Conservation (phyloP, 306 rosid genomes). For the Styphnolobium japonicum region DNA sequence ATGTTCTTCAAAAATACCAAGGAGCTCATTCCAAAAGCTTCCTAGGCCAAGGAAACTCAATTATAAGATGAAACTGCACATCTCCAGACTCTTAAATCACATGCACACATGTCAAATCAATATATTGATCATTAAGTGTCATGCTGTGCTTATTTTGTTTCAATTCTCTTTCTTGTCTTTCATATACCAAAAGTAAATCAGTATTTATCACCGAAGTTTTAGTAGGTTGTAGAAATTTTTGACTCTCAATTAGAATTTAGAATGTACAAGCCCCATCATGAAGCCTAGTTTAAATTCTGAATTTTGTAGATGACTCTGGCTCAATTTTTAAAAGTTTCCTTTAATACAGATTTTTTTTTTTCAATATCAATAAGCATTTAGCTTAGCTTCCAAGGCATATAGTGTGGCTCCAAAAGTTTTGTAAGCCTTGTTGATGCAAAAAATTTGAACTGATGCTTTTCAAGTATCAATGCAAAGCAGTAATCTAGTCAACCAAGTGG, state of each 20-base stretch:
- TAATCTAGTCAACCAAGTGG: background rate
- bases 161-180: background rate
- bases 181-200: background rate
- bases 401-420: background rate
- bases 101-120: background rate
- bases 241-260: too few relatives aligned
- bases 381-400: background rate
- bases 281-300: background rate
- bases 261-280: background rate
- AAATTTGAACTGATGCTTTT: background rate
- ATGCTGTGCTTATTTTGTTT: background rate
- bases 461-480: background rate
- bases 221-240: background rate
- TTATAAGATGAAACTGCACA: background rate
- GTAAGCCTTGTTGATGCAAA: background rate
- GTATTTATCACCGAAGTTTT: background rate
- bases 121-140: background rate
- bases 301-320: background rate
- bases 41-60: background rate
- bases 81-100: background rate
- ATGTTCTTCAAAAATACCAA: background rate
- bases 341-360: background rate
- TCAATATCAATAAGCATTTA: background rate
- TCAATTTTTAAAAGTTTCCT: background rate
- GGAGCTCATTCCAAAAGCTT: background rate